Evolutionary conservation across 164 flowering plant genomes (phyloP).

Genomic region (Nelumbo lutea): DNA sequence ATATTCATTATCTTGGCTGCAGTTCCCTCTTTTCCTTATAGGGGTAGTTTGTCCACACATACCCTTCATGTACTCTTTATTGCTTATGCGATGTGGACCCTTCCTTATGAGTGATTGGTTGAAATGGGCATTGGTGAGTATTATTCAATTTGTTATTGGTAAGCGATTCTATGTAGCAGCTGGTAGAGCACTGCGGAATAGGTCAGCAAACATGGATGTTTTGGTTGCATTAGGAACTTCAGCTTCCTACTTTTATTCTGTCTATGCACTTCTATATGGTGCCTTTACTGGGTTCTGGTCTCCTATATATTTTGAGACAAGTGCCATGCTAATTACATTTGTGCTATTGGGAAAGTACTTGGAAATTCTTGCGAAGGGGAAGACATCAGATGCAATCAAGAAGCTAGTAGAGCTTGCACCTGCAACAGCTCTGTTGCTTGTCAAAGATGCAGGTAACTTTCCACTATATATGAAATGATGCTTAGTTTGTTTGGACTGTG

Average conservation of each 20-base stretch:
- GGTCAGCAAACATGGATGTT: conserved; percentile 98
- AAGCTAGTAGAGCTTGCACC: conserved; percentile 94
- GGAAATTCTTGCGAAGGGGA: conserved; percentile 94
- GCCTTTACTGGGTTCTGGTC: conserved; percentile 94
- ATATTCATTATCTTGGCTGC: conserved; percentile 18
- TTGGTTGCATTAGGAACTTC: conserved; percentile 96
- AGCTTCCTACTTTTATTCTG: conserved; percentile 93
- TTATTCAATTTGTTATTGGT: conserved; percentile 89
- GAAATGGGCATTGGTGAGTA: conserved; percentile 77
- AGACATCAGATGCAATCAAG: conserved; percentile 96
- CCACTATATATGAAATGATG: background rate
- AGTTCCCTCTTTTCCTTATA: conserved; percentile 83
- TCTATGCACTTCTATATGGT: conserved; percentile 86
- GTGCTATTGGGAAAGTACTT: conserved; percentile 93
- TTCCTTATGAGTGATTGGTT: conserved; percentile 95
- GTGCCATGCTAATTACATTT: conserved; percentile 96
- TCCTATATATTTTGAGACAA: conserved; percentile 94
- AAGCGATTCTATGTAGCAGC: conserved; percentile 94
- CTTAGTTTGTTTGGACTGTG: background rate
- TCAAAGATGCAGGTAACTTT: conserved; percentile 63
- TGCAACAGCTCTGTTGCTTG: conserved; percentile 72
- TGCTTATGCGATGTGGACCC: conserved; percentile 91
- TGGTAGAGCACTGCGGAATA: conserved; percentile 78
- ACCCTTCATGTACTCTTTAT: conserved; percentile 63
- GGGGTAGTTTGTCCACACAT: conserved; percentile 84